A percentile compares a stretch with the other conserved stretches of the same genome.
phyloP scores from a whole-genome alignment of 768 basidiomycete genomes.

The Pilatotrama ljubarskyi region DNA sequence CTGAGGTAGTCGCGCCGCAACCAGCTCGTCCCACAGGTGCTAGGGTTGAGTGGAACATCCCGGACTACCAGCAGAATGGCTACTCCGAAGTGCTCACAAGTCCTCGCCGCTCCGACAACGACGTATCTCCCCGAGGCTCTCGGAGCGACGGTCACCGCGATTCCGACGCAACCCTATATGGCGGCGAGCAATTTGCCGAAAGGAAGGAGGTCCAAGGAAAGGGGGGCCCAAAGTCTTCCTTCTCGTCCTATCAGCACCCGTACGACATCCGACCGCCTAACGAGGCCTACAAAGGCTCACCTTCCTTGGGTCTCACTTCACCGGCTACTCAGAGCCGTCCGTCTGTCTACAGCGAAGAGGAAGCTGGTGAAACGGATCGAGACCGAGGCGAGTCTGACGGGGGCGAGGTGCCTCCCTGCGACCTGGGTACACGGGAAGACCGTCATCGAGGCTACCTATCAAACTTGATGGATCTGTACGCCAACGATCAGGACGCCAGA shows the following conservation, averaged over 20 bases:
- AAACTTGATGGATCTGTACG: slow-evolving; percentile 55
- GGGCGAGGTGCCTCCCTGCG: slow-evolving; percentile 19
- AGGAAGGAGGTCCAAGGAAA: slow-evolving; percentile 17
- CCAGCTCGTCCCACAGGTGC: not conserved
- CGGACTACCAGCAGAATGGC: slow-evolving; percentile 1
- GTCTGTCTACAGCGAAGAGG: slow-evolving; percentile 7
- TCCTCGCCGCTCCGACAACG: not conserved
- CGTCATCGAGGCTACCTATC: slow-evolving; percentile 49
- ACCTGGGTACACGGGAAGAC: slow-evolving; percentile 17
- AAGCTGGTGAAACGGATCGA: slow-evolving; percentile 23
- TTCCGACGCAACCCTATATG: slow-evolving; percentile 41
- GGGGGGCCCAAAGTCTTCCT: slow-evolving; percentile 43
- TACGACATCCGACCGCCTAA: slow-evolving; percentile 59
- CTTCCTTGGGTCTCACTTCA: slow-evolving; percentile 46
- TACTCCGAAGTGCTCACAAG: not conserved
- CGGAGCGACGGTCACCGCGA: slow-evolving; percentile 15
- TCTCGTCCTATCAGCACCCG: slow-evolving; percentile 61
- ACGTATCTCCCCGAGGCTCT: slow-evolving; percentile 21
- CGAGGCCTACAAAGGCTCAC: slow-evolving; percentile 34
- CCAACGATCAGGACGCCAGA: slow-evolving; percentile 31
- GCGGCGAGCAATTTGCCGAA: slow-evolving; percentile 4
- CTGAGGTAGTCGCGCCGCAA: slow-evolving; percentile 7
- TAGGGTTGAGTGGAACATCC: slow-evolving; percentile 1
- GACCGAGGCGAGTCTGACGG: slow-evolving; percentile 37
- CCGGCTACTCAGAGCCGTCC: slow-evolving; percentile 35